Conservation (phyloP, 164 flowering plant species). For the Kalanchoe fedtschenkoi region DNA sequence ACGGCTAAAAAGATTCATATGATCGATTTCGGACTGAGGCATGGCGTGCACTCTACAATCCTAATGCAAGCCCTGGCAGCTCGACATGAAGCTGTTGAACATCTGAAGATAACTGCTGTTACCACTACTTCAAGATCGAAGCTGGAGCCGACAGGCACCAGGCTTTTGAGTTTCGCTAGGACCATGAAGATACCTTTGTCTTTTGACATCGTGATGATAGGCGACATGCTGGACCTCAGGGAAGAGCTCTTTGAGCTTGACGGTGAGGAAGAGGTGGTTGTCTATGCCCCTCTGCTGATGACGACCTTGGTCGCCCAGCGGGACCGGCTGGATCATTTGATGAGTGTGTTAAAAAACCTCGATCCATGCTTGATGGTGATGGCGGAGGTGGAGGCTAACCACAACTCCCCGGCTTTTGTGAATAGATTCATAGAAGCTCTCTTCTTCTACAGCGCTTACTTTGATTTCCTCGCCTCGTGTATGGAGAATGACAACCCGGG, state of each 20-base stretch:
- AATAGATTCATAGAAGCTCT: slow-evolving; percentile 41
- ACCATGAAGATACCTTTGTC: slow-evolving; percentile 24
- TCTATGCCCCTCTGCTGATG: slow-evolving; percentile 17
- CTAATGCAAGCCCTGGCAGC: slow-evolving; percentile 46
- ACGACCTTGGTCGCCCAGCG: slow-evolving; percentile 19
- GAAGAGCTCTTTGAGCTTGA: slow-evolving; percentile 30
- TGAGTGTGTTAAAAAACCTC: slow-evolving; percentile 32
- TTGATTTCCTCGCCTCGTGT: slow-evolving; percentile 35
- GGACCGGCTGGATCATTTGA: slow-evolving; percentile 21
- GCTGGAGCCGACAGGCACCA: slow-evolving; percentile 23
- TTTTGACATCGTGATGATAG: slow-evolving; percentile 21
- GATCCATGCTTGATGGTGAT: slow-evolving; percentile 42
- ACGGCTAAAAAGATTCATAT: slow-evolving; percentile 34
- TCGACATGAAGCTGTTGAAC: slow-evolving; percentile 22
- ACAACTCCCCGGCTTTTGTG: slow-evolving; percentile 31
- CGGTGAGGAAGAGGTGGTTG: slow-evolving; percentile 27
- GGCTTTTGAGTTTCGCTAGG: slow-evolving; percentile 25
- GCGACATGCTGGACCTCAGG: slow-evolving; percentile 27
- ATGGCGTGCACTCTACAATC: slow-evolving; percentile 28
- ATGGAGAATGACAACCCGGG: slow-evolving; percentile 22
- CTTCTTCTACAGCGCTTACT: slow-evolving; percentile 38
- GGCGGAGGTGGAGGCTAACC: slow-evolving; percentile 40
- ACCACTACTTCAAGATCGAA: slow-evolving; percentile 13
- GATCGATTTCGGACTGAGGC: slow-evolving; percentile 33
- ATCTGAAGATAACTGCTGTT: slow-evolving; percentile 36